Base-by-base conservation (phyloP, 495 filamentous ascomycete species). In the Xylaria flabelliformis region DNA sequence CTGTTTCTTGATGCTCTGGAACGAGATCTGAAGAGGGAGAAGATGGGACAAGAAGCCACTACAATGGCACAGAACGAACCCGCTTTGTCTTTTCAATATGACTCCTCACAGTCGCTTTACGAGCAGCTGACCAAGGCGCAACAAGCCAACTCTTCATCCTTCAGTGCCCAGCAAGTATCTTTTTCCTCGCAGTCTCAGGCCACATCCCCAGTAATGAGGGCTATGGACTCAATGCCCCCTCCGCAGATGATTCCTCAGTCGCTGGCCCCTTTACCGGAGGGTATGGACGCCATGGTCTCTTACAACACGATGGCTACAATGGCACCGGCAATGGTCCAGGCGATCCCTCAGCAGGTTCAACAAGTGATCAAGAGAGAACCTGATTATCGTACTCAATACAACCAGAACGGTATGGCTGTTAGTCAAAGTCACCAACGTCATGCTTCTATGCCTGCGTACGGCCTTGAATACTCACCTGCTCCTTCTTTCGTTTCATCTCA, bases 61-160 rank as follows among this genome's bases (percentile, higher is more conserved):
- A 99, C 96, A 19, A 89, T 97, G 75, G 96, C 97, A 70, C 94
- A 97, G 77, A 95, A 89, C 87, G 96, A 99, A 84, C 96, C 96
- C 32, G 96, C 96, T 74, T 84, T 98, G 78, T 98, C 97, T 7
- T 99, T 99, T 82, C 94, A 98, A 83, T 99, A 97, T 82, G 96
- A 99, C 83, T 97, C 96, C 67, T 98, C 97, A 51, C 96, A 99
- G 83, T 98, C 96, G 74, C 89, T 99, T 69, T 99, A 97, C 83
- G 96, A 99, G 87, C 97, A 98, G 84, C 92, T 99, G 88, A 98
- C 96, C 76, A 99, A 98, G 86, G 94, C 95, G 42, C 97, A 99
- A 84, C 97, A 98, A 88, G 94, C 94, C 80, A 98, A 96, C 83
- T 93, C 94, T 44, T 98, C 95, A 32, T 97, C 95, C 34, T 98